Conservation (phyloP, 306 rosid species). For the Medicago lupulina region DNA sequence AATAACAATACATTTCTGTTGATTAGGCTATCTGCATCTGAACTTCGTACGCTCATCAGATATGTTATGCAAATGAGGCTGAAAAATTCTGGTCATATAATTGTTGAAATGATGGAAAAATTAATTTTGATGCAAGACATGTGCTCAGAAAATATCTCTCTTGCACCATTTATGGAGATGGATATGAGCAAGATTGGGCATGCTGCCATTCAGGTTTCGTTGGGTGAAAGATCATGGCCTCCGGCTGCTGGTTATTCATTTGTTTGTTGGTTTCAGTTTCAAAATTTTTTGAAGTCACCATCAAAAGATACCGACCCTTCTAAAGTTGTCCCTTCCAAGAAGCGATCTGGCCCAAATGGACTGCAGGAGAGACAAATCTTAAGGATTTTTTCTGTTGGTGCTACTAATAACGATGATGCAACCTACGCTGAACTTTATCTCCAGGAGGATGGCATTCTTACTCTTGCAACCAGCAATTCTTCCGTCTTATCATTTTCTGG, state of each 20-base stretch:
- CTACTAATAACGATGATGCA: constrained; percentile 71
- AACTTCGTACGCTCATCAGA: constrained; percentile 77
- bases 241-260: constrained; percentile 99
- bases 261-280: constrained; percentile 98
- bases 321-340: constrained; percentile 68
- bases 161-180: constrained; percentile 97
- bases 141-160: constrained; percentile 76
- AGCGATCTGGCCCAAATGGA: constrained; percentile 57
- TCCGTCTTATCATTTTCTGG: constrained; percentile 86
- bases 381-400: constrained; percentile 92
- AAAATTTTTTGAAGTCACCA: constrained; percentile 72
- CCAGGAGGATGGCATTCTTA: constrained; percentile 95
- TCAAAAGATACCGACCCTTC: constrained; percentile 75
- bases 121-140: constrained; percentile 80
- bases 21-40: constrained; percentile 84
- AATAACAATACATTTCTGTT: constrained; percentile 46
- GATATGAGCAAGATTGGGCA: constrained; percentile 94
- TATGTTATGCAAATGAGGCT: constrained; percentile 83
- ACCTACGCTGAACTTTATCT: constrained; percentile 90
- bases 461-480: constrained; percentile 94
- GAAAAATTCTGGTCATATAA: constrained; percentile 76
- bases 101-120: constrained; percentile 93
- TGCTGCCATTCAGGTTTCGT: constrained; percentile 96
- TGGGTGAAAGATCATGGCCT: constrained; percentile 99
- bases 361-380: constrained; percentile 64